Evolutionary conservation across 2,329 filamentous ascomycete species (phyloP), one percentile per base, ranked within the genome.

Genomic region (Pseudogymnoascus destructans): DNA sequence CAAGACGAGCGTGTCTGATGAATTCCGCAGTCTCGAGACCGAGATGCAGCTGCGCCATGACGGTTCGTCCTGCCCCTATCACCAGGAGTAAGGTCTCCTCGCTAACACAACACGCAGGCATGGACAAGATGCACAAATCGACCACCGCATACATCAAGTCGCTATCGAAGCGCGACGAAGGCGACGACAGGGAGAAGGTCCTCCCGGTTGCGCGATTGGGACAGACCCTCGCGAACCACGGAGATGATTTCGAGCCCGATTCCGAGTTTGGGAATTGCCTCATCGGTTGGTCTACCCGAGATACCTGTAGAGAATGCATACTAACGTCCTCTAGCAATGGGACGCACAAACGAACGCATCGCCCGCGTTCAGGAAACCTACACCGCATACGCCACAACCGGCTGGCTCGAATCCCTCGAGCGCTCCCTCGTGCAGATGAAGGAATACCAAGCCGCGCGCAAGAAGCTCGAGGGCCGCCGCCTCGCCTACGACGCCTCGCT

Each of bases 361-460:
- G 88, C 88, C 9, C 82, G 89, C 54, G 80, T 89, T 59, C 92
- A 97, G 72, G 92, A 95, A 70, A 82, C 78, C 21, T 95, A 92
- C 67, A 82, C 89, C 49, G 78, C 81, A 32, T 81, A 87, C 66
- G 86, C 89, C 62, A 95, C 87, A 13, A 79, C 82, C 32, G 86
- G 81, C 69, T 96, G 92, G 92, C 77, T 95, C 59, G 90, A 96
- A 70, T 90, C 87, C n/a, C 76, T 95, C 19, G 92, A 97, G 71
- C 79, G 90, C 64, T 95, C 87, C 23, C 73, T 95, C 57, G 85
- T 89, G 33, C 93, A 95, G 79, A 92, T 97, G 89, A 96, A 95
- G 71, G 93, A 97, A 69, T 97, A 95, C 67, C 90, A 96, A 79
- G 87, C 92, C 63, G 82, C 92, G 56, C 86, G 92, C 68, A 96